A percentile compares a stretch with the other conserved stretches of the same genome.
Evolutionary conservation across 371 early-diverging fungal species (phyloP).

Genomic region (Mucor racemosus): DNA sequence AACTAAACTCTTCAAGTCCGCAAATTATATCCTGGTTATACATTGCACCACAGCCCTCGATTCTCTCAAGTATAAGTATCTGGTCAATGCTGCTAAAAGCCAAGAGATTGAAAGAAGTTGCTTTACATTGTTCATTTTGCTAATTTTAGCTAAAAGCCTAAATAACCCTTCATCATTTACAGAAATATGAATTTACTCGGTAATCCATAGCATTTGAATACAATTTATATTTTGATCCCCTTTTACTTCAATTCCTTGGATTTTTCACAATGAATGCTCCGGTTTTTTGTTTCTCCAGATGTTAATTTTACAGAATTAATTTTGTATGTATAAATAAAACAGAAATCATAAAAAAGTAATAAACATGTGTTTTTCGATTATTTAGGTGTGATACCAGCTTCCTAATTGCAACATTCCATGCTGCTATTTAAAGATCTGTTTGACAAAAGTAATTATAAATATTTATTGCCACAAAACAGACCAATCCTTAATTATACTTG

Average conservation of each 20-base stretch:
- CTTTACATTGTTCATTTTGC: background rate
- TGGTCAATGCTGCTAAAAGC: background rate
- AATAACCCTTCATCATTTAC: too few species aligned
- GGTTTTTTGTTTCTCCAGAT: slow-evolving; percentile 5
- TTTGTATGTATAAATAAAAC: background rate
- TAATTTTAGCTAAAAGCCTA: background rate
- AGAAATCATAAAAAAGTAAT: slow-evolving; percentile 4
- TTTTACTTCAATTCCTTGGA: background rate
- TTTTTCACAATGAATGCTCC: background rate
- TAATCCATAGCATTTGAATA: too few species aligned
- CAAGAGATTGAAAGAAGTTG: background rate
- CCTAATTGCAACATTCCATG: background rate
- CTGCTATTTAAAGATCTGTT: slow-evolving; percentile 2
- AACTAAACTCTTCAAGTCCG: slow-evolving; percentile 14
- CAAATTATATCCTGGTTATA: slow-evolving; percentile 1
- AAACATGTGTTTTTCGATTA: background rate
- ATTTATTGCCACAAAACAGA: background rate
- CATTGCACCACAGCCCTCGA: slow-evolving; percentile 13
- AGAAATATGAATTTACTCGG: too few species aligned
- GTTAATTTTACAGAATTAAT: background rate
- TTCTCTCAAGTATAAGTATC: background rate
- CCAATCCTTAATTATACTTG: background rate
- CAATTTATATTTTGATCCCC: background rate
- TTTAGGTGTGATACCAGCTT: background rate
- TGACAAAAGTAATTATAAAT: slow-evolving; percentile 1